Conservation (phyloP, 768 basidiomycete species). For the Boletus subcaerulescens region DNA sequence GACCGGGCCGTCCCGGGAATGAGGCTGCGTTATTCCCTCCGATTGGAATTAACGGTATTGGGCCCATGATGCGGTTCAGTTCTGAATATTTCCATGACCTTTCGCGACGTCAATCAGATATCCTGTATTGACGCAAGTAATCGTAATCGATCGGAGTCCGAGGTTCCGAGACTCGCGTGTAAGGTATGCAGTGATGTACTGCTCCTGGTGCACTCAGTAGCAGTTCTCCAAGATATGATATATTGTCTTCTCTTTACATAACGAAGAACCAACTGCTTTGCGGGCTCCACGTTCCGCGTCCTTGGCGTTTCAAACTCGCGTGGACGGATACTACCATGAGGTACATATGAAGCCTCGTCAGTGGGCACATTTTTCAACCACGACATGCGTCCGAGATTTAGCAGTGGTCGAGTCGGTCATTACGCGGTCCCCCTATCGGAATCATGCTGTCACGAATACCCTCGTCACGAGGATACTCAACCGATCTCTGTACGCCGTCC, state of each 20-base stretch:
- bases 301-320: slow-evolving; percentile 10
- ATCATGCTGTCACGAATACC: neutral
- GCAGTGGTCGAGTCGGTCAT: neutral
- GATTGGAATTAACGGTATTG: neutral
- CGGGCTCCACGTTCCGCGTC: neutral
- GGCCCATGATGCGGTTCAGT: neutral
- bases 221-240: neutral
- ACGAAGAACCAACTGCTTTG: neutral
- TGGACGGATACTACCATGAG: neutral
- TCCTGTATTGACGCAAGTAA: neutral
- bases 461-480: neutral
- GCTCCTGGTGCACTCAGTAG: neutral
- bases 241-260: neutral
- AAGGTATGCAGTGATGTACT: neutral
- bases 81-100: neutral
- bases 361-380: neutral
- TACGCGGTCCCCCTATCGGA: neutral
- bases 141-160: neutral
- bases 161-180: neutral
- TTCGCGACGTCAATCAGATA: neutral
- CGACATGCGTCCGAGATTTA: neutral
- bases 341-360: neutral
- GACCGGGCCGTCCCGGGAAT: neutral
- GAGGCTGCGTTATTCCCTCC: neutral
- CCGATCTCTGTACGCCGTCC: neutral